Conservation (phyloP, 2,329 filamentous ascomycete genomes). For the Talaromyces sp. region DNA sequence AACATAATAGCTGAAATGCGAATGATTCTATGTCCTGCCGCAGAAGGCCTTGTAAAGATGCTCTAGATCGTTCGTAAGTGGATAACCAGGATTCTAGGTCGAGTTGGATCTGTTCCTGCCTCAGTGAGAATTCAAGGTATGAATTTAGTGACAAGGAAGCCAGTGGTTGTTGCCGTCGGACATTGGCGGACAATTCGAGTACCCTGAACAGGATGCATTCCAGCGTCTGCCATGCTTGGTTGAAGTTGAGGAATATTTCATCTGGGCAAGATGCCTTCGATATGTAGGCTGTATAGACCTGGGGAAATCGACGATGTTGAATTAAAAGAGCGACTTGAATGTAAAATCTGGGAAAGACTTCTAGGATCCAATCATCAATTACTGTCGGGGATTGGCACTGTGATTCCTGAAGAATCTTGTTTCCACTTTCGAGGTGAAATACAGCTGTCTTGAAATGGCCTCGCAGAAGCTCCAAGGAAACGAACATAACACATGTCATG, state of each 20-base stretch:
- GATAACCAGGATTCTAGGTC: neutral
- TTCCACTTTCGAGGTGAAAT: neutral
- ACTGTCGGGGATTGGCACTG: neutral
- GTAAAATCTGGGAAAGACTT: neutral
- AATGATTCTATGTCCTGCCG: neutral
- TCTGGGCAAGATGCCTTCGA: fast-evolving
- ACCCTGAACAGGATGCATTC: neutral
- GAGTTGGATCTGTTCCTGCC: neutral
- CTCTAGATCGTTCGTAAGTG: neutral
- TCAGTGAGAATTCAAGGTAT: neutral
- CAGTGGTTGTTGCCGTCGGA: neutral
- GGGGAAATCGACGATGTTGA: neutral
- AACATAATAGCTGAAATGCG: neutral
- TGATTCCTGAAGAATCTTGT: neutral
- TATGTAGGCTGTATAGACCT: neutral
- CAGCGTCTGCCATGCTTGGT: neutral
- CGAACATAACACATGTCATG: neutral
- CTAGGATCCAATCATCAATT: neutral
- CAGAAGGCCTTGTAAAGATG: neutral
- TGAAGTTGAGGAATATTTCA: neutral
- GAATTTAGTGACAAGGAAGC: neutral
- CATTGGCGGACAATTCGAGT: neutral
- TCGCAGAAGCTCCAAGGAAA: neutral
- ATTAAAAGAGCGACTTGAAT: neutral
- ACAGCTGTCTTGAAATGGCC: constrained; percentile 6